Base-by-base conservation (phyloP, 345 rosid genomes). In the Syzygium jambos region DNA sequence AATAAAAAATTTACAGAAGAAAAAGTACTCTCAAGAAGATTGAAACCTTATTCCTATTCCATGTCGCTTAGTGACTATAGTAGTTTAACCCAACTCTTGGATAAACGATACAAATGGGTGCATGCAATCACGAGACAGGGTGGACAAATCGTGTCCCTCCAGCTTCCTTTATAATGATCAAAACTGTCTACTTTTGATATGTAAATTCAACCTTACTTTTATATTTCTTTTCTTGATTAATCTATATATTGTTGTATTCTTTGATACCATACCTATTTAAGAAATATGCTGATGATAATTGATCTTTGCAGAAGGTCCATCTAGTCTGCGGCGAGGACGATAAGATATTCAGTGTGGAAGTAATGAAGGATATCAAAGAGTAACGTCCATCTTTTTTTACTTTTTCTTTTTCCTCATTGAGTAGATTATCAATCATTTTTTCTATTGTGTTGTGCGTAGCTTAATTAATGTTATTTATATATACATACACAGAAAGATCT, bases 321-420 rank as follows among this genome's bases (percentile, higher is more conserved):
- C 85, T 92, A 2, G 55, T 89, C 34, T 90, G 90, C 88, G 92
- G 91, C 30, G 55, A 51, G 52, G 43, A 90, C 15, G 93, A 92
- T 82, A 83, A 9, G 80, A 87, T 89, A 34, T 89, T 91, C 88
- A 80, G 77, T 78, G 7, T 85, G 84, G 89, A 86, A n/a, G 52
- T 63, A 5, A 85, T 86, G 23, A 38, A 51, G 3, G 55, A 87
- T n/a, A 22, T 85, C 52, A 87, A 84, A 85, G 87, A 34, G 89
- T 87, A 87, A 65, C 6, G 87, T 84, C n/a, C 12, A 51, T n/a
- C 2, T 51, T 84, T 51, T 13, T 51, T 63, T 29, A 5, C 14
- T 29, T 19, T 59, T 17, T 4, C 46, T 55, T 30, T 6, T 51
- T 6, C 6, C 63, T 15, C 55, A 10, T 52, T 23, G 2, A 23